Conservation (phyloP, 192 early-diverging fungal species). For the Chytriomyces sp. region DNA sequence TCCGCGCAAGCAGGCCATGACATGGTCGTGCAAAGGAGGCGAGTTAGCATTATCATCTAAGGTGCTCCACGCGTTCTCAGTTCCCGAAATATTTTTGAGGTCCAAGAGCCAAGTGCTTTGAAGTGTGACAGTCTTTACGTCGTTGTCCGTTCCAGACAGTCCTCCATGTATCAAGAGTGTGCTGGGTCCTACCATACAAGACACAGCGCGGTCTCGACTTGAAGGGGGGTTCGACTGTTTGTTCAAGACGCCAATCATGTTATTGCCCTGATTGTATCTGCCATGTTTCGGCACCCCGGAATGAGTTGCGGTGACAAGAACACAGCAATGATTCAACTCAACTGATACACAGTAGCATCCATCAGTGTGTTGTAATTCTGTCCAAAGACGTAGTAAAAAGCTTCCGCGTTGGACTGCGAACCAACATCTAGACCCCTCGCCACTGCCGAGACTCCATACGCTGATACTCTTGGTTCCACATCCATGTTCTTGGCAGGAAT, state of each 20-base stretch:
- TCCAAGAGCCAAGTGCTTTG: constrained; percentile 11
- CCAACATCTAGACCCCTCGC: neutral
- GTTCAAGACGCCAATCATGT: neutral
- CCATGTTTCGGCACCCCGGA: neutral
- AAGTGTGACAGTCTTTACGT: too few relatives aligned
- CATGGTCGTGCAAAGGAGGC: constrained; percentile 20
- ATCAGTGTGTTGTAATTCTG: neutral
- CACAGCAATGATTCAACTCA: neutral
- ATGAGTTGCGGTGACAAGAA: neutral
- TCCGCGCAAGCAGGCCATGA: constrained; percentile 6
- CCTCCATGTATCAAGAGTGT: constrained; percentile 23
- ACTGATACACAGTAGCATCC: neutral
- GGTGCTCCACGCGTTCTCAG: constrained; percentile 1
- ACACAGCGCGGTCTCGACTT: constrained; percentile 1
- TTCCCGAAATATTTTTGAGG: neutral
- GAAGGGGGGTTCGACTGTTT: constrained; percentile 2
- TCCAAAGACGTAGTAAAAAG: neutral
- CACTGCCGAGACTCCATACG: neutral
- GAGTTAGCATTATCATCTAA: neutral
- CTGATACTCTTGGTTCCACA: constrained; percentile 9
- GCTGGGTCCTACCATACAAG: constrained; percentile 7
- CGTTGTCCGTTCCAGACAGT: constrained; percentile 6
- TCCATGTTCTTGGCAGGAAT: neutral
- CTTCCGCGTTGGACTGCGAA: neutral
- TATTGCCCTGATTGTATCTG: neutral